Evolutionary conservation across 768 basidiomycete species (phyloP), one percentile per base, ranked within the genome.

Genomic region (Guyanaporus albipodus): DNA sequence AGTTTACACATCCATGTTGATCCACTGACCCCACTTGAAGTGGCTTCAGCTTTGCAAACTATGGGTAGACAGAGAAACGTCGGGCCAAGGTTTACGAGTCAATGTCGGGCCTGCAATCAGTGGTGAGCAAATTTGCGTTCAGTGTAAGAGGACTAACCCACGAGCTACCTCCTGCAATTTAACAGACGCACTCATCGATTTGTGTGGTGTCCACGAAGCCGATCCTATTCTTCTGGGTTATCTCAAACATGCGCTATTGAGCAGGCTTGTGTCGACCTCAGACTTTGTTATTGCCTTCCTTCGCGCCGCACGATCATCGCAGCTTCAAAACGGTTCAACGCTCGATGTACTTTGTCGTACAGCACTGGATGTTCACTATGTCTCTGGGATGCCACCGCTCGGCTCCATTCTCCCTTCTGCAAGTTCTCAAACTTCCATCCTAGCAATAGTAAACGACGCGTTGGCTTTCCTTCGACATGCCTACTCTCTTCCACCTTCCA

Each of bases 121-220:
- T 63, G 85, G 85, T 87, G 40, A 38, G 64, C 39, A 47, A 44
- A 18, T 4, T 37, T 15, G 18, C 19, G 12, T 10, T 37, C 29
- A 18, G 15, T 23, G 8, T 28, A 35, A 35, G 26, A 44, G 47
- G 38, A 28, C 46, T 46, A 11, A 53, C 27, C 21, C 27, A 45
- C 15, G 34, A 37, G 26, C 17, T 24, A 38, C n/a, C 18, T 24
- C 8, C 34, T 34, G 18, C 38, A 41, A 43, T 32, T 33, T 17
- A 42, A 45, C 55, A 91, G 88, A 85, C 56, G 82, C 87, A 4
- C 76, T 89, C 10, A 70, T 91, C 36, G 67, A 76, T 8, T 71
- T 90, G 14, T 87, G 80, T 58, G 71, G 78, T 42, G 74, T 76
- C 38, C 85, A 86, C 55, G 83, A 85, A 19, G 85, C 80, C n/a